A percentile compares a stretch with the other conserved stretches of the same genome.
phyloP scores from a whole-genome alignment of 2,329 filamentous ascomycete species.

The Didymella sp. region DNA sequence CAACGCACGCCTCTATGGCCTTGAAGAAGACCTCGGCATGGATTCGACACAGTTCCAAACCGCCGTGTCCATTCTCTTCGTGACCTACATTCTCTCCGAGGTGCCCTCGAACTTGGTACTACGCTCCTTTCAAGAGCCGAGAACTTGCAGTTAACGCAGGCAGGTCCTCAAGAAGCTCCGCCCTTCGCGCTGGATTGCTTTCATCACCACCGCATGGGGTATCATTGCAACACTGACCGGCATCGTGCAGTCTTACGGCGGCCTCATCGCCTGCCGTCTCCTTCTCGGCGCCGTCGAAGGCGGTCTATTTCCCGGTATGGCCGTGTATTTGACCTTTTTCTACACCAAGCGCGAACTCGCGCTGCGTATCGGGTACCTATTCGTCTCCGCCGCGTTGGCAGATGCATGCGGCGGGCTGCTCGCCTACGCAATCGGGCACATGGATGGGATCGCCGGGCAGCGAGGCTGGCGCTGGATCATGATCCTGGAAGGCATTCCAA shows the following conservation, averaged over 20 bases:
- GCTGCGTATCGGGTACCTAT: conserved; percentile 74
- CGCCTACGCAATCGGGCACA: conserved; percentile 75
- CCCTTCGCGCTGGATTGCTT: conserved; percentile 60
- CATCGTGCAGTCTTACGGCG: conserved; percentile 68
- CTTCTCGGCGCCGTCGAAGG: conserved; percentile 74
- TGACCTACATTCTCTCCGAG: conserved; percentile 56
- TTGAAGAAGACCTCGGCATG: conserved; percentile 69
- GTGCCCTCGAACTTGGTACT: conserved; percentile 55
- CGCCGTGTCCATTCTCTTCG: conserved; percentile 54
- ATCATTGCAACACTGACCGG: conserved; percentile 71
- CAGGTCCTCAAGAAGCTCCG: conserved; percentile 51
- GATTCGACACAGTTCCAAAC: conserved; percentile 71
- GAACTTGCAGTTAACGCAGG: not conserved
- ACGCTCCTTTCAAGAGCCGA: not conserved
- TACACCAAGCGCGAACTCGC: conserved; percentile 77
- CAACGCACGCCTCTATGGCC: conserved; percentile 68
- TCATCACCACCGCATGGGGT: conserved; percentile 67
- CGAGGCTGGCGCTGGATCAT: conserved; percentile 77
- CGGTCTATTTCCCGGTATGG: conserved; percentile 73
- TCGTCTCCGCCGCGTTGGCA: conserved; percentile 72
- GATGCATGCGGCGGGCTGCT: conserved; percentile 76
- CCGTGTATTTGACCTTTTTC: conserved; percentile 75
- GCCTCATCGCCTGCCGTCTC: conserved; percentile 71
- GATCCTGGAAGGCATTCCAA: conserved; percentile 65
- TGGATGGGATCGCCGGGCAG: conserved; percentile 71